Evolutionary conservation across 768 basidiomycete species (phyloP), one percentile per base, ranked within the genome.

Genomic region (Cytidiella melzeri): DNA sequence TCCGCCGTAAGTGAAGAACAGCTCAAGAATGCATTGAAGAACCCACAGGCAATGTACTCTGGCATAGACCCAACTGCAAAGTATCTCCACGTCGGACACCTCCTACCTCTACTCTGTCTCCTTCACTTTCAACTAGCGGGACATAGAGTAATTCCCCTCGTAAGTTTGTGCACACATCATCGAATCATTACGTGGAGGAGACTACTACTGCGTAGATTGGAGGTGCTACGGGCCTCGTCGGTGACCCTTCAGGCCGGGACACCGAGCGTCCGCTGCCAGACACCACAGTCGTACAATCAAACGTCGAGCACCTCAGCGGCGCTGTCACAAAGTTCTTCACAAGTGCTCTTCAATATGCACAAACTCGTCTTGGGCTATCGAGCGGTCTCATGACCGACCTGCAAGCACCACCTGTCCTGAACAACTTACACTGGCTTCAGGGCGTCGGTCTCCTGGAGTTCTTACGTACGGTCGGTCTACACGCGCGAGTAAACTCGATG

Each of bases 221-320:
- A 26, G 93, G 92, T 1, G 94, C 92, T 7, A 98, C 95, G 0
- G 96, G 92, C 7, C 81, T 87, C n/a, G 84, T 99, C 40, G 96
- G 96, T 5, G 96, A 99, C 62, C 96, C 96, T 6, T 95, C 94
- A 3, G 95, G 96, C 1, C 77, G 94, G 28, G 74, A 77, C 4
- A 80, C 80, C 0, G 95, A 96, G 66, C 82, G 96, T 19, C 77
- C 82, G 47, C 73, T 81, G 3, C 78, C 92, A 4, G 73, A 83
- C 28, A 64, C 67, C 11, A 65, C 75, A 9, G 73, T 79, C 44
- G 77, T 93, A 3, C 72, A 79, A 34, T 54, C 68, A 45, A 97
- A 98, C 58, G 82, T 86, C 38, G 48, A 58, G 11, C 70, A 72
- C 15, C 79, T 99, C 47, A 76, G 79, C 0, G 61, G 66, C 9